A percentile compares a stretch with the other conserved stretches of the same genome.
These are phyloP conservation scores for Cicer yamashitae DNA, from an alignment of 306 rosid genomes.

Conservation along the genomic window DNA sequence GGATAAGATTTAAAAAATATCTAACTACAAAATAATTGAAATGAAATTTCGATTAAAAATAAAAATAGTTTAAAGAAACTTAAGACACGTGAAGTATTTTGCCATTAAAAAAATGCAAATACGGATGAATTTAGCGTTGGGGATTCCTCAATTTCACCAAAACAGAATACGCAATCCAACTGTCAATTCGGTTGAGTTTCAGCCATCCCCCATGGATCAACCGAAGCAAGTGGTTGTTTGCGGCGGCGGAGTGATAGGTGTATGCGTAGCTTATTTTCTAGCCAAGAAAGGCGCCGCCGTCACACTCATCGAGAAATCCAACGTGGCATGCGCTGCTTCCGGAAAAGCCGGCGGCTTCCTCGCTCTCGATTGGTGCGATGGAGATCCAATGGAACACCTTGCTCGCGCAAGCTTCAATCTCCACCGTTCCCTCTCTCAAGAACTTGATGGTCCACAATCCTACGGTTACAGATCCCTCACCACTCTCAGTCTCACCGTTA, in stretches of 20 bases:
- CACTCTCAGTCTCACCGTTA: slow-evolving; percentile 70
- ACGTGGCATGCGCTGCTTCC: slow-evolving; percentile 90
- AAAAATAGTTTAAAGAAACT: too few relatives aligned
- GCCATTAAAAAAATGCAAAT: neutral
- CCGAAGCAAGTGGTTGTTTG: slow-evolving; percentile 69
- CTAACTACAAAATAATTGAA: too few relatives aligned
- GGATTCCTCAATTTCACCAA: slow-evolving; percentile 36
- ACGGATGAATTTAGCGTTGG: slow-evolving; percentile 42
- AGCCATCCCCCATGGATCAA: slow-evolving; percentile 54
- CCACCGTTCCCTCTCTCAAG: slow-evolving; percentile 74
- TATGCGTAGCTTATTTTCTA: slow-evolving; percentile 82
- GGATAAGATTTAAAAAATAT: too few relatives aligned
- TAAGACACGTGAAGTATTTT: slow-evolving; percentile 24
- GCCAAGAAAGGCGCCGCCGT: slow-evolving; percentile 84
- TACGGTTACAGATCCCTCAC: slow-evolving; percentile 84
- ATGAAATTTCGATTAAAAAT: too few relatives aligned
- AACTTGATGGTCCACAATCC: slow-evolving; percentile 69
- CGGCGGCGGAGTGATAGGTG: slow-evolving; percentile 88
- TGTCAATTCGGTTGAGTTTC: neutral
- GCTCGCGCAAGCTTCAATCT: slow-evolving; percentile 85
- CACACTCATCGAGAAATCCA: slow-evolving; percentile 76
- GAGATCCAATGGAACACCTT: slow-evolving; percentile 66
- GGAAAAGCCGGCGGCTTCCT: slow-evolving; percentile 96
- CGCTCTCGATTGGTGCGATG: slow-evolving; percentile 94
- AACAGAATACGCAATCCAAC: slow-evolving; percentile 1